phyloP scores from a whole-genome alignment of 1,284 basidiomycete species.

The Mycosarcoma mackinlayi region DNA sequence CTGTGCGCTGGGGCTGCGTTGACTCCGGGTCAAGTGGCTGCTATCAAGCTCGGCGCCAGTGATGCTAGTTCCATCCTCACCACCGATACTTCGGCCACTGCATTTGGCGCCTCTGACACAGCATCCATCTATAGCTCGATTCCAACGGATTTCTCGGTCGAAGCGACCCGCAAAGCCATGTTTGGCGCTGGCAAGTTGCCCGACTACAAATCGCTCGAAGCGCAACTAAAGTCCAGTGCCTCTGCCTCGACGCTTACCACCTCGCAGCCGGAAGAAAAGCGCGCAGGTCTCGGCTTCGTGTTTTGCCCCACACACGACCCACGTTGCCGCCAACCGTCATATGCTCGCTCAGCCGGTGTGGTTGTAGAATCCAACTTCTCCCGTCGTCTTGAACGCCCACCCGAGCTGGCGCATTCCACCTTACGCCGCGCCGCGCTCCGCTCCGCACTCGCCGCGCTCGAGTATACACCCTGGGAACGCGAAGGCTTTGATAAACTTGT shows the following conservation, averaged over 20 bases:
- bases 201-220: conserved; percentile 43
- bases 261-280: conserved; percentile 20
- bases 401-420: conserved; percentile 38
- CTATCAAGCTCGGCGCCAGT: conserved; percentile 27
- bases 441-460: conserved; percentile 61
- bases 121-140: conserved; percentile 35
- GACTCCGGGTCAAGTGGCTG: conserved; percentile 42
- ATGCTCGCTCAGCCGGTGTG: conserved; percentile 22
- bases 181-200: conserved; percentile 42
- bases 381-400: conserved; percentile 59
- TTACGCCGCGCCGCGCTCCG: conserved; percentile 59
- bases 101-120: conserved; percentile 7
- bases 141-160: conserved; percentile 35
- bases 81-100: conserved; percentile 8
- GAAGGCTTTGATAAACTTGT: conserved; percentile 68
- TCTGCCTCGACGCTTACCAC: neutral
- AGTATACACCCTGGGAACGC: conserved; percentile 60
- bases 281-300: conserved; percentile 52
- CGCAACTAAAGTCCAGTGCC: conserved; percentile 21
- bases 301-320: conserved; percentile 49
- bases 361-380: conserved; percentile 55
- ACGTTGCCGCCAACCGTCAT: conserved; percentile 6
- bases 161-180: conserved; percentile 39
- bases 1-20: conserved; percentile 55
- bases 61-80: conserved; percentile 27